phyloP scores from a whole-genome alignment of 2,329 filamentous ascomycete species.

The Escovopsis weberi region DNA sequence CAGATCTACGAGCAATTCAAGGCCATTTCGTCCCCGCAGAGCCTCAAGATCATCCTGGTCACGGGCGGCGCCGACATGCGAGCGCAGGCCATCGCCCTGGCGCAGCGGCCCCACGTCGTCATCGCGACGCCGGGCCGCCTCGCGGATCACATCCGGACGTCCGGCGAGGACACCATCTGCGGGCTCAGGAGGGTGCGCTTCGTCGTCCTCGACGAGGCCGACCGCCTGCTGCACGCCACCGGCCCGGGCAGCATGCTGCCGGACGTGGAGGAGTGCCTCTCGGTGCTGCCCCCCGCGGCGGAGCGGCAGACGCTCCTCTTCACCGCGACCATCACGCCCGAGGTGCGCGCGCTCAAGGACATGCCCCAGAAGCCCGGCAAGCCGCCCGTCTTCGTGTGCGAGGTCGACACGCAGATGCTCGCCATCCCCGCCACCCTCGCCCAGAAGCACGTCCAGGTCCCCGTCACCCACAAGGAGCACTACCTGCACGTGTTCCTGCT shows the following conservation, averaged over 20 bases:
- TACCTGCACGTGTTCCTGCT: slow-evolving; percentile 82
- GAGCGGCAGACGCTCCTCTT: slow-evolving; percentile 89
- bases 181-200: slow-evolving; percentile 67
- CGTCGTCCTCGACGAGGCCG: slow-evolving; percentile 91
- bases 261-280: slow-evolving; percentile 79
- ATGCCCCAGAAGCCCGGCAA: slow-evolving; percentile 55
- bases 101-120: slow-evolving; percentile 73
- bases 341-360: slow-evolving; percentile 75
- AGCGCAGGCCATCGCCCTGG: slow-evolving; percentile 70
- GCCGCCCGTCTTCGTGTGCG: slow-evolving; percentile 73
- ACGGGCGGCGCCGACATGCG: slow-evolving; percentile 92
- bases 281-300: slow-evolving; percentile 59
- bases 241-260: slow-evolving; percentile 80
- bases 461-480: slow-evolving; percentile 85
- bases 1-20: slow-evolving; percentile 96
- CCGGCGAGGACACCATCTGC: slow-evolving; percentile 77
- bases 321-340: slow-evolving; percentile 86
- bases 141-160: slow-evolving; percentile 84
- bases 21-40: slow-evolving; percentile 77
- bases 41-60: slow-evolving; percentile 75
- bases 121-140: slow-evolving; percentile 89
- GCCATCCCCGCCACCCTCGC: slow-evolving; percentile 68
- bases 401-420: slow-evolving; percentile 62
- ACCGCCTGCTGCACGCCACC: slow-evolving; percentile 64
- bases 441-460: slow-evolving; percentile 77